A percentile compares a stretch with the other conserved stretches of the same genome.
phyloP scores from a whole-genome alignment of 2,329 filamentous ascomycete genomes.

The Hypoxylon sp. region DNA sequence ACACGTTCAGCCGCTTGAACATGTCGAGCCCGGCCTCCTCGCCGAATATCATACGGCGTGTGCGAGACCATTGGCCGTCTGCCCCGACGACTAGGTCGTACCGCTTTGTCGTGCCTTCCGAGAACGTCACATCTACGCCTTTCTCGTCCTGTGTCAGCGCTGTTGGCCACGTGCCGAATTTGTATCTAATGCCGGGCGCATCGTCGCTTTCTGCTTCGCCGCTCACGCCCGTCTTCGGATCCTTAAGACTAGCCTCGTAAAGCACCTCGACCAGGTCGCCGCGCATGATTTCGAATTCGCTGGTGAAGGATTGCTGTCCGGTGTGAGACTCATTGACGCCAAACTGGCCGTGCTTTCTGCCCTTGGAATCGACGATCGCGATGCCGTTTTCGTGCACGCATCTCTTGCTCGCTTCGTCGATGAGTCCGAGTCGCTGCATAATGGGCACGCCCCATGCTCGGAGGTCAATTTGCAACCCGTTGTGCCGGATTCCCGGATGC shows the following conservation, averaged over 20 bases:
- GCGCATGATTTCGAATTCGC: conserved; percentile 72
- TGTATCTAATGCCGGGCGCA: conserved; percentile 50
- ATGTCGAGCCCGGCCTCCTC: conserved; percentile 45
- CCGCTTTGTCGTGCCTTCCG: conserved; percentile 56
- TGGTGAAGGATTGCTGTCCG: conserved; percentile 61
- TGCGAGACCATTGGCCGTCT: conserved; percentile 66
- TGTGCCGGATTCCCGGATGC: conserved; percentile 53
- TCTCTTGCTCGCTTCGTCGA: conserved; percentile 54
- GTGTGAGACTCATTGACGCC: conserved; percentile 57
- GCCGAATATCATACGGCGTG: conserved; percentile 57
- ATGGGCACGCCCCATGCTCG: conserved; percentile 58
- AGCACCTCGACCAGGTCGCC: conserved; percentile 67
- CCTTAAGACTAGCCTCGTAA: conserved; percentile 56
- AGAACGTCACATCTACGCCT: conserved; percentile 57
- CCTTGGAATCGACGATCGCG: conserved; percentile 58
- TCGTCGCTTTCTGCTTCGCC: conserved; percentile 33
- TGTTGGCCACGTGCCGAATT: conserved; percentile 52
- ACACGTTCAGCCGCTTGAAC: conserved; percentile 52
- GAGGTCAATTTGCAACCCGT: conserved; percentile 63
- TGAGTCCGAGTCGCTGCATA: conserved; percentile 57
- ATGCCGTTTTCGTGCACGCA: conserved; percentile 63
- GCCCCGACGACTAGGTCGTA: conserved; percentile 69
- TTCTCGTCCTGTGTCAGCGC: conserved; percentile 49
- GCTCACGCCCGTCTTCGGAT: conserved; percentile 8
- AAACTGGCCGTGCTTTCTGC: conserved; percentile 57